Percentiles rank a stretch among this genome's conserved stretches.
These are phyloP conservation scores for Paramecium primaurelia DNA, from an alignment of 73 alveolate genomes.

Conservation along the genomic window DNA sequence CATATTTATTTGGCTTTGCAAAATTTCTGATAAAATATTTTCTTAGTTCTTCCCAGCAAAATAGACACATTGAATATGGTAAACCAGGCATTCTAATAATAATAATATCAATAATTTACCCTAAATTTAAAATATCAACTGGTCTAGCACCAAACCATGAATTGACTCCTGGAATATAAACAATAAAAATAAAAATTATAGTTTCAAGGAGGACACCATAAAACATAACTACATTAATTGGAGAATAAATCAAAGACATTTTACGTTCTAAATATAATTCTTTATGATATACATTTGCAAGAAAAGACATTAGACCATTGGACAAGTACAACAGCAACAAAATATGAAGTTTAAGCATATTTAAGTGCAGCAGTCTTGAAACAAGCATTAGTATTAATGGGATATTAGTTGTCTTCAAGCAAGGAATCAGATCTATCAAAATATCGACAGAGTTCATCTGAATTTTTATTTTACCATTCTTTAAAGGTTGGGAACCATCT, in stretches of 20 bases:
- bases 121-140: constrained; percentile 33
- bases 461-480: neutral
- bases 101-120: neutral
- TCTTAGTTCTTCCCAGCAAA: constrained; percentile 57
- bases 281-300: neutral
- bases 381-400: constrained; percentile 45
- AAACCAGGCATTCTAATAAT: constrained; percentile 57
- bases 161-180: constrained; percentile 56
- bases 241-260: constrained; percentile 25
- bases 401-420: neutral
- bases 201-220: constrained; percentile 54
- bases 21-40: constrained; percentile 47
- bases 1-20: neutral
- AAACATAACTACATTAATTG: constrained; percentile 6
- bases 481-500: constrained; percentile 10
- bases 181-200: neutral
- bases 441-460: constrained; percentile 18
- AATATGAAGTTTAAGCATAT: constrained; percentile 46
- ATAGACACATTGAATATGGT: constrained; percentile 51
- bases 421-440: constrained; percentile 5
- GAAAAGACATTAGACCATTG: constrained; percentile 49
- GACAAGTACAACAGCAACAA: neutral
- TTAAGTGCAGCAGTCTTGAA: constrained; percentile 50
- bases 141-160: constrained; percentile 60
- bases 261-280: neutral